Base-by-base conservation (phyloP, 805 yeast genomes). In the Kluyveromyces siamensis region DNA sequence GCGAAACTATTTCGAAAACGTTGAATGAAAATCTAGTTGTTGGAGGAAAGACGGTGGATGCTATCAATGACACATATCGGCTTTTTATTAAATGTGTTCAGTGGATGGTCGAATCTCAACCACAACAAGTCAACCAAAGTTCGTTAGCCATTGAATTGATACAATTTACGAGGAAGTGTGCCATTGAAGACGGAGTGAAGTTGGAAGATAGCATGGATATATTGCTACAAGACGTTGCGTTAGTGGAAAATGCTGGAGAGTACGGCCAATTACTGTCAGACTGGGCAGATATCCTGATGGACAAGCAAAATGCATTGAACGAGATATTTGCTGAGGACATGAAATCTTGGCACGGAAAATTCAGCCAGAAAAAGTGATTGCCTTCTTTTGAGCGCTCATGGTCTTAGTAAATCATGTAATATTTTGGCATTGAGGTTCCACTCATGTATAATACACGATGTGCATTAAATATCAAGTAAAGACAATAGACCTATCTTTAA, bases 81-180 rank as follows among this genome's bases (percentile, higher is more conserved):
- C 65, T 61, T 48, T 64, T 60, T 46, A 62, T 64, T 27, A 66
- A 66, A 40, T 65, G 60, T 48, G 61, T 63, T 7, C 69, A 66
- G 50, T 66, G 70, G 70, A 55, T 61, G 61, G 46, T 61, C 14
- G 69, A 64, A 41, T 58, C 69, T 0, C 55, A 49, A 8, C 55
- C 53, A 45, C 46, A 50, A 1, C 38, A 60, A 8, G 36, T 56
- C 38, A 54, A 58, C 9, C 25, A 33, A 9, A n/a, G 40, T 13
- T 10, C 11, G 11, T 30, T 30, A 30, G 40, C 21, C 40, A 49
- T 63, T 40, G 70, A 66, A 47, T 58, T 66, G 2, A 52, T 66
- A 9, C 60, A 59, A 39, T 58, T 63, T 41, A 59, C 67, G 8
- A 42, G 57, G 10, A 66, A 58, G 48, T 63, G 63, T 50, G 69